Evolutionary conservation across 2,329 filamentous ascomycete species (phyloP).

Genomic region (Aspergillus tanneri): DNA sequence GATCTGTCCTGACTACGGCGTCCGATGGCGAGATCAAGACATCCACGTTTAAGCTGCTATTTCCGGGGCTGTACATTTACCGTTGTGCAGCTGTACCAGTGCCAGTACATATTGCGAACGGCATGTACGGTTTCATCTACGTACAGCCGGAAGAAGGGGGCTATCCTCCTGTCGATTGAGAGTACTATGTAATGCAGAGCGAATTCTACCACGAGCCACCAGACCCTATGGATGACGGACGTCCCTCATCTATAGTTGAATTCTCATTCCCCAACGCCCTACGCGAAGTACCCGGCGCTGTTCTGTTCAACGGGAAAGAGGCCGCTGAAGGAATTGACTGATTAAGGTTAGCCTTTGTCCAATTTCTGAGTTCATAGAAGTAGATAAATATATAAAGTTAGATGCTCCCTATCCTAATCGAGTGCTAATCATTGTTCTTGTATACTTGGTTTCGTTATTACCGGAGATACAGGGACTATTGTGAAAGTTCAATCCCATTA

Average conservation of each 20-base stretch:
- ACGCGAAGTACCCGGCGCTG: slow-evolving; percentile 32
- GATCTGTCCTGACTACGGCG: slow-evolving; percentile 34
- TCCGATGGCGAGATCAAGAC: slow-evolving; percentile 35
- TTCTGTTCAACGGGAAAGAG: slow-evolving; percentile 38
- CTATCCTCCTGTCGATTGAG: slow-evolving; percentile 31
- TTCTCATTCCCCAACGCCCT: slow-evolving; percentile 37
- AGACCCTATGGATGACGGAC: slow-evolving; percentile 32
- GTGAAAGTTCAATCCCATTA: too few species aligned
- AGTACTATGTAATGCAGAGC: slow-evolving; percentile 42
- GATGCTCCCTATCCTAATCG: too few species aligned
- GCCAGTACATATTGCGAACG: slow-evolving; percentile 40
- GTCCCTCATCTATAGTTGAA: slow-evolving; percentile 29
- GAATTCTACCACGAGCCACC: slow-evolving; percentile 41
- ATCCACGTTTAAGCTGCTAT: slow-evolving; percentile 30
- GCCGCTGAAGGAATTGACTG: too few species aligned
- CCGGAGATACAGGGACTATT: too few species aligned
- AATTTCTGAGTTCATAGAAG: too few species aligned
- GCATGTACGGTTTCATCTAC: slow-evolving; percentile 41
- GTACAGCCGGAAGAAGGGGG: slow-evolving; percentile 34
- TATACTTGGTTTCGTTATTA: too few species aligned
- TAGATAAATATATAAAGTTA: too few species aligned
- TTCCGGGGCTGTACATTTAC: slow-evolving; percentile 35
- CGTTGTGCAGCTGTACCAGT: slow-evolving; percentile 39
- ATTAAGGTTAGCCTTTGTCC: too few species aligned
- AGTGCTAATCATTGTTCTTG: too few species aligned